Conservation (phyloP, 495 filamentous ascomycete genomes). For the Neurospora sp. region DNA sequence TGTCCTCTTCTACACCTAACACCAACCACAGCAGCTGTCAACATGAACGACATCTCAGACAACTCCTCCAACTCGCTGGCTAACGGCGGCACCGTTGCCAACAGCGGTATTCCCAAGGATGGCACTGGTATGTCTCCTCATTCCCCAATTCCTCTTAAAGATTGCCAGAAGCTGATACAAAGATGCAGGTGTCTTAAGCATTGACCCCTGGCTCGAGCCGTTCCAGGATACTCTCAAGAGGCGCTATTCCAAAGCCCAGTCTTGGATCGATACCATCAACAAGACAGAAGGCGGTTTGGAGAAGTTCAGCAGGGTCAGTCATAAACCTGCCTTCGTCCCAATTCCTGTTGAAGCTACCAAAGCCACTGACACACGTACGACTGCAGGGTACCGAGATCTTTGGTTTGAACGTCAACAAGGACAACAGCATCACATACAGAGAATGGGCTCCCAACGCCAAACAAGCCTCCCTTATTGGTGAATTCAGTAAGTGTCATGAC, state of each 20-base stretch:
- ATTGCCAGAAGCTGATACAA: constrained; percentile 7
- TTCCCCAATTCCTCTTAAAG: neutral
- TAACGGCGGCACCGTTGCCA: constrained; percentile 17
- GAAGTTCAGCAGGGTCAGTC: constrained; percentile 73
- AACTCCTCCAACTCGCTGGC: constrained; percentile 31
- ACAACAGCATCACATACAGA: constrained; percentile 80
- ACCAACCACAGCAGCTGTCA: constrained; percentile 1
- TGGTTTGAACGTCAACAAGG: constrained; percentile 66
- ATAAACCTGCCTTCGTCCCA: neutral
- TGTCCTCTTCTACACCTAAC: neutral
- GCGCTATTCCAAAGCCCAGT: constrained; percentile 70
- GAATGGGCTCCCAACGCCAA: constrained; percentile 94
- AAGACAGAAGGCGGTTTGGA: constrained; percentile 81
- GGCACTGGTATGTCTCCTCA: constrained; percentile 31
- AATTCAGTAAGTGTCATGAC: constrained; percentile 61
- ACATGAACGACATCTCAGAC: constrained; percentile 28
- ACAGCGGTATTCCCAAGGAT: constrained; percentile 31
- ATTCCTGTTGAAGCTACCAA: neutral
- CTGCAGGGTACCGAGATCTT: constrained; percentile 71
- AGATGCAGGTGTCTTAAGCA: constrained; percentile 62
- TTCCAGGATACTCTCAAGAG: constrained; percentile 68
- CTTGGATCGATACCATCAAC: constrained; percentile 78
- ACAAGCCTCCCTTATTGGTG: constrained; percentile 80
- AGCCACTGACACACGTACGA: constrained; percentile 1
- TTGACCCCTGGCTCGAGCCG: constrained; percentile 86